These are phyloP conservation scores for Casuarina cunninghamiana DNA, from an alignment of 306 rosid genomes.

Conservation along the genomic window DNA sequence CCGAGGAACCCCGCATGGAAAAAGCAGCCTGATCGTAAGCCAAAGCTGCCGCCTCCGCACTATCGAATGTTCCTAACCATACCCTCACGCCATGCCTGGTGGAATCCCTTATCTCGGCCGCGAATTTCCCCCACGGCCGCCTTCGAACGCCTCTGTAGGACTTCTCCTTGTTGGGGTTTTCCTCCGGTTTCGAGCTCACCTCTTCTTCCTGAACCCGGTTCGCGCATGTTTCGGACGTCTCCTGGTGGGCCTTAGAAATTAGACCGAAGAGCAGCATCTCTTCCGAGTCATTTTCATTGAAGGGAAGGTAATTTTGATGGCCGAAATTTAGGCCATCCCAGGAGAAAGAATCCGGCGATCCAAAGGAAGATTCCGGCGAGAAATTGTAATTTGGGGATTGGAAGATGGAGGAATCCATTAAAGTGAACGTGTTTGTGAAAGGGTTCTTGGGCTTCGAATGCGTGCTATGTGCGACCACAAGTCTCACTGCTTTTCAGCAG, in stretches of 20 bases:
- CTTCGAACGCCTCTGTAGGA: conserved; percentile 73
- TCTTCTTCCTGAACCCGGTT: conserved; percentile 65
- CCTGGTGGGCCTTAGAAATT: conserved; percentile 38
- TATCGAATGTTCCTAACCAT: conserved; percentile 95
- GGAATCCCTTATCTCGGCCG: conserved; percentile 94
- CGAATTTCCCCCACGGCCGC: conserved; percentile 96
- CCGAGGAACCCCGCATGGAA: conserved; percentile 77
- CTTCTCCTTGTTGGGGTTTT: conserved; percentile 47
- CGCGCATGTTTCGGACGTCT: background rate
- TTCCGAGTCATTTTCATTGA: conserved; percentile 83
- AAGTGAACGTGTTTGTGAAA: background rate
- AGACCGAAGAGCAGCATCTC: conserved; percentile 87
- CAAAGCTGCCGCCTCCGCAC: conserved; percentile 87
- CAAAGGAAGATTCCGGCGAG: conserved; percentile 62
- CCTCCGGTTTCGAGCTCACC: conserved; percentile 42
- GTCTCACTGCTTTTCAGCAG: background rate
- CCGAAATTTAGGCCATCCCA: conserved; percentile 32
- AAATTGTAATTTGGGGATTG: conserved; percentile 46
- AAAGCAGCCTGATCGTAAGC: conserved; percentile 98
- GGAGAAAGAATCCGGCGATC: conserved; percentile 51
- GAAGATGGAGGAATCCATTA: conserved; percentile 47
- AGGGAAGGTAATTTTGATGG: conserved; percentile 51
- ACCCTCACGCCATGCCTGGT: conserved; percentile 80
- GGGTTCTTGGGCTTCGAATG: background rate
- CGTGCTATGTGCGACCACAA: background rate